Evolutionary conservation across 805 yeast genomes (phyloP).

Genomic region (Ogataea pignaliae): DNA sequence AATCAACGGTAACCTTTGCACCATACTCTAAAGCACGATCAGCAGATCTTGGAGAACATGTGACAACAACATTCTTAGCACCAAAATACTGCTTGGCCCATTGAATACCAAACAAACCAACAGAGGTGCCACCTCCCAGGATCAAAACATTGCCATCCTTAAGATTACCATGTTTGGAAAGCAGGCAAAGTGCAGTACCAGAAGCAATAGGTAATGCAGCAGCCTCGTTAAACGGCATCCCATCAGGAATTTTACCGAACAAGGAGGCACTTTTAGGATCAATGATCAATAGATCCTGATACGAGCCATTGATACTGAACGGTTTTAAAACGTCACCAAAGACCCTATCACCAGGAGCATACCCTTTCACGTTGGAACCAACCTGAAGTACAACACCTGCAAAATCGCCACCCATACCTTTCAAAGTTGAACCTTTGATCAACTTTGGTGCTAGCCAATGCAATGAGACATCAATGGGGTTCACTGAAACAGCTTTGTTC

Average conservation of each 20-base stretch:
- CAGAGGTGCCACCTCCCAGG: slow-evolving; percentile 72
- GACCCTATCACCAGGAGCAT: slow-evolving; percentile 14
- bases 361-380: slow-evolving; percentile 12
- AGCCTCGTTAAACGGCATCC: slow-evolving; percentile 49
- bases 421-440: slow-evolving; percentile 1
- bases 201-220: slow-evolving; percentile 63
- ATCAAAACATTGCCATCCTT: slow-evolving; percentile 48
- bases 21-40: slow-evolving; percentile 35
- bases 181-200: slow-evolving; percentile 49
- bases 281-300: slow-evolving; percentile 41
- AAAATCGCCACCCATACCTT: slow-evolving; percentile 18
- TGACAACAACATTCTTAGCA: slow-evolving; percentile 50
- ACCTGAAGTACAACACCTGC: slow-evolving; percentile 15
- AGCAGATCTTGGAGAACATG: slow-evolving; percentile 36
- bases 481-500: slow-evolving; percentile 13
- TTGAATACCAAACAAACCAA: slow-evolving; percentile 54
- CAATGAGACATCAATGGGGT: slow-evolving; percentile 15
- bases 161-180: slow-evolving; percentile 25
- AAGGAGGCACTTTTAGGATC: slow-evolving; percentile 30
- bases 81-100: slow-evolving; percentile 46
- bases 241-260: slow-evolving; percentile 42
- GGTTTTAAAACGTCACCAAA: slow-evolving; percentile 7
- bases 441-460: slow-evolving; percentile 6
- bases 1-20: slow-evolving; percentile 55
- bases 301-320: slow-evolving; percentile 31